Conservation (phyloP, 306 rosid genomes). For the Pterocarpus santalinus region DNA sequence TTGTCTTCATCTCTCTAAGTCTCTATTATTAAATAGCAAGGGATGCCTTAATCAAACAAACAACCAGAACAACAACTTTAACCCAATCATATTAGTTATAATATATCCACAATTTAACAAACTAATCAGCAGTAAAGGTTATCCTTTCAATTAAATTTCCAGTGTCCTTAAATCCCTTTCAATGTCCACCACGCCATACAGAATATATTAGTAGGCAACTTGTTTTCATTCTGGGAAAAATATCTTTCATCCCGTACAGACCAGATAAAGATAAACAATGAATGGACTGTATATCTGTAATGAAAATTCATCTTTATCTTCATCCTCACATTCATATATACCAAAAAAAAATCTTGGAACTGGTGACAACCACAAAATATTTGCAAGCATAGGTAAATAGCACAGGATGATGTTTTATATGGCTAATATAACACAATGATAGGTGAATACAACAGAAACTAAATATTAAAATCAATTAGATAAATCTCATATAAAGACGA, state of each 20-base stretch:
- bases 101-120: slow-evolving; percentile 10
- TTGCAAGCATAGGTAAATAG: not conserved
- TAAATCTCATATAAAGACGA: slow-evolving; percentile 21
- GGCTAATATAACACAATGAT: not conserved
- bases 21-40: too few species aligned
- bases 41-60: not conserved
- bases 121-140: not conserved
- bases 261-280: slow-evolving; percentile 25
- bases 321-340: slow-evolving; percentile 11
- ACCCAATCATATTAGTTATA: not conserved
- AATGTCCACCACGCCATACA: slow-evolving; percentile 33
- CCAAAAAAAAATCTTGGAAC: slow-evolving; percentile 19
- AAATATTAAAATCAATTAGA: slow-evolving; percentile 26
- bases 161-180: slow-evolving; percentile 30
- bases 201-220: not conserved
- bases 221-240: slow-evolving; percentile 13
- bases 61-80: not conserved
- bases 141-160: not conserved
- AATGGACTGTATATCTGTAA: slow-evolving; percentile 28
- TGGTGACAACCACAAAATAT: slow-evolving; percentile 12
- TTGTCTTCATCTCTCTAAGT: not conserved
- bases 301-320: slow-evolving; percentile 1
- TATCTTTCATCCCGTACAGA: not conserved
- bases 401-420: slow-evolving; percentile 18
- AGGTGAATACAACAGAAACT: not conserved